A percentile compares a stretch with the other conserved stretches of the same genome.
Evolutionary conservation across 805 yeast species (phyloP).

Genomic region (Candida pini): DNA sequence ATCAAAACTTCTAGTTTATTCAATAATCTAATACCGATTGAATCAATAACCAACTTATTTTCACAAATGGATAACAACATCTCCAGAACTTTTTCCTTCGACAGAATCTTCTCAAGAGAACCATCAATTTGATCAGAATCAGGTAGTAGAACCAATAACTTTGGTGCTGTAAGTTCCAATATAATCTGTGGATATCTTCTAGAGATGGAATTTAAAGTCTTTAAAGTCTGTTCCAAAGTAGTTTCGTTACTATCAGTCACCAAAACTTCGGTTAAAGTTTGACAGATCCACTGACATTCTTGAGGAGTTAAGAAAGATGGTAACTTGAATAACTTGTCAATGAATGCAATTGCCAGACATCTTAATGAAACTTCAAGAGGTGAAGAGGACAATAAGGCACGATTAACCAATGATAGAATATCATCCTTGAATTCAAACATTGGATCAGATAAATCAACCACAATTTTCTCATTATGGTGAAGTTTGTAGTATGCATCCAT

Average conservation of each 20-base stretch:
- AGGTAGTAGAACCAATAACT: constrained; percentile 46
- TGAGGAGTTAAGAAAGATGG: constrained; percentile 41
- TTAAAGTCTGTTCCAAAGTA: constrained; percentile 47
- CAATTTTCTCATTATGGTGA: constrained; percentile 23
- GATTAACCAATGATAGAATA: constrained; percentile 61
- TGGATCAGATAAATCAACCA: constrained; percentile 25
- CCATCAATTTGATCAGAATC: constrained; percentile 16
- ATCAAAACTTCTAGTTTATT: constrained; percentile 29
- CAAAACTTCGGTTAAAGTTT: constrained; percentile 58
- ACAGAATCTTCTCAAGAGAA: constrained; percentile 2
- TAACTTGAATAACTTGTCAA: constrained; percentile 51
- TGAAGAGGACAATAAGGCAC: constrained; percentile 62
- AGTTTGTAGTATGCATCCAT: constrained; percentile 44
- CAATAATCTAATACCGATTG: constrained; percentile 37
- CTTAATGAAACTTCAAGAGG: constrained; percentile 64
- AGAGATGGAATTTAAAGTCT: constrained; percentile 48
- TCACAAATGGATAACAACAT: constrained; percentile 34
- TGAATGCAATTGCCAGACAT: constrained; percentile 58
- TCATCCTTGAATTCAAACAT: constrained; percentile 55
- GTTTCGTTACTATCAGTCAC: constrained; percentile 46
- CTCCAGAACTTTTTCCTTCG: constrained; percentile 30
- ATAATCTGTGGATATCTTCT: constrained; percentile 34
- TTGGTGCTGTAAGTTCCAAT: constrained; percentile 47
- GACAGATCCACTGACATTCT: constrained; percentile 60
- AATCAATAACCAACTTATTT: constrained; percentile 38